These are phyloP conservation scores for Xylaria sp. DNA, from an alignment of 2,329 filamentous ascomycete species.

Conservation along the genomic window DNA sequence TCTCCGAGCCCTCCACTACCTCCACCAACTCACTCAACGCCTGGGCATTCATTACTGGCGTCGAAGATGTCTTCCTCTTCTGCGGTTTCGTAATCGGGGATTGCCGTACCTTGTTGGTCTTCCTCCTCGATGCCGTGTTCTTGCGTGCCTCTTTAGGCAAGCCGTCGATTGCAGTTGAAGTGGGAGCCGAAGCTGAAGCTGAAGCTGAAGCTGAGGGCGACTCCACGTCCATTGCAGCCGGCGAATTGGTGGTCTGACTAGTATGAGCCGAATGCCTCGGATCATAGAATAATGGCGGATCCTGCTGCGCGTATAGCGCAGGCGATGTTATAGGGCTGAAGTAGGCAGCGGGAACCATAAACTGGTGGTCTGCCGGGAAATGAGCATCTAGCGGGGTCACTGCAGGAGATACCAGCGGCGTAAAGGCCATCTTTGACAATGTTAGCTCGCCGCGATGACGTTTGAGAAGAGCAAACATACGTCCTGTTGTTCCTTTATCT, in stretches of 20 bases:
- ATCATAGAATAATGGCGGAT: constrained; percentile 58
- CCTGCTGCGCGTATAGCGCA: constrained; percentile 77
- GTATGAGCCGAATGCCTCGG: constrained; percentile 53
- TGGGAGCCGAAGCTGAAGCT: no score
- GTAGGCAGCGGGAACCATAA: constrained; percentile 74
- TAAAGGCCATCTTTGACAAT: constrained; percentile 73
- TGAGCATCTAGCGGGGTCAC: constrained; percentile 81
- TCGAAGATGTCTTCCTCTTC: constrained; percentile 62
- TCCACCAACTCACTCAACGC: constrained; percentile 63
- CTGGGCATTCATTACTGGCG: constrained; percentile 66
- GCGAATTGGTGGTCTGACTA: constrained; percentile 61
- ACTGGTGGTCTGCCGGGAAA: constrained; percentile 69
- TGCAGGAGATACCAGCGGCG: constrained; percentile 83
- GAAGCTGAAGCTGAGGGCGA: constrained; percentile 49
- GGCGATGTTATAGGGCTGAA: constrained; percentile 87
- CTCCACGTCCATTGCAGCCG: constrained; percentile 66
- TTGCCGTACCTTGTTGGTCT: constrained; percentile 68
- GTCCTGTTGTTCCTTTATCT: constrained; percentile 75
- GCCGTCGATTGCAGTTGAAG: constrained; percentile 58
- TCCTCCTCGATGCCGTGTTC: constrained; percentile 62
- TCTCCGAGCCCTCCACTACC: constrained; percentile 51
- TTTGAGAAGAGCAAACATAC: constrained; percentile 52
- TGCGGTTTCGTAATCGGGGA: constrained; percentile 78
- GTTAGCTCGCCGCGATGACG: constrained; percentile 43
- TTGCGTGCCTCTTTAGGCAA: constrained; percentile 63